Evolutionary conservation across 2,329 filamentous ascomycete genomes (phyloP), one percentile per base, ranked within the genome.

Genomic region (Nannizzia gypsea): DNA sequence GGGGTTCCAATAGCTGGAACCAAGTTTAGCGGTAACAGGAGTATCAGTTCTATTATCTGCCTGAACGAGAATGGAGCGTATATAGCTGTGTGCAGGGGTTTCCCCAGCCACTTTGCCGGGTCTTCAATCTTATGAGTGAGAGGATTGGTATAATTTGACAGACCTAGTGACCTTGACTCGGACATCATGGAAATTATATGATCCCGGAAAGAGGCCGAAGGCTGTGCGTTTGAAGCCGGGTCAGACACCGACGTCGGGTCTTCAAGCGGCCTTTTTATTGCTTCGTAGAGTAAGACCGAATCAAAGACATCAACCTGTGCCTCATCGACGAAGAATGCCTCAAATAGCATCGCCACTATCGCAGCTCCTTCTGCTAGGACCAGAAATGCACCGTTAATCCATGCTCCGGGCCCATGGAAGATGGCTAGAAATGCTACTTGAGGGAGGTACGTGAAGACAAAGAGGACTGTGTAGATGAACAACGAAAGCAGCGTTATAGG

Each of bases 11-110:
- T 82, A 54, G 87, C 83, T 0, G 92, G 92, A 15, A 97, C 82
- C 22, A 99, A 83, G 70, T 95, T 97, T 61, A 99, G 81, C 1
- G 93, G 88, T 1, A 91, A 78, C 67, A 86, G 85, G 31, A 89
- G 67, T 38, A 95, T 77, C 62, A 96, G 87, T 74, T 96, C 92
- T 63, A 89, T 70, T 60, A 96, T 93, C 72, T 96, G 92, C n/a
- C 89, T 83, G 59, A 96, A 77, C 59, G 89, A 95, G 79, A 95
- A 96, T 0, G 92, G 92, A 6, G 88, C 85, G 73, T 93, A 96
- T 17, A 89, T 80, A 0, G 90, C 88, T 1, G 84, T 79, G 22
- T 77, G 83, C 0, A 86, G 90, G 0, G 90, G 89, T 65, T 89
- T 90, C 28, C 91, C 92, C 0, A 97, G 83, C 73, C 86, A 86